Evolutionary conservation across 345 rosid genomes (phyloP).

Genomic region (Cardamine chenopodiifolia): DNA sequence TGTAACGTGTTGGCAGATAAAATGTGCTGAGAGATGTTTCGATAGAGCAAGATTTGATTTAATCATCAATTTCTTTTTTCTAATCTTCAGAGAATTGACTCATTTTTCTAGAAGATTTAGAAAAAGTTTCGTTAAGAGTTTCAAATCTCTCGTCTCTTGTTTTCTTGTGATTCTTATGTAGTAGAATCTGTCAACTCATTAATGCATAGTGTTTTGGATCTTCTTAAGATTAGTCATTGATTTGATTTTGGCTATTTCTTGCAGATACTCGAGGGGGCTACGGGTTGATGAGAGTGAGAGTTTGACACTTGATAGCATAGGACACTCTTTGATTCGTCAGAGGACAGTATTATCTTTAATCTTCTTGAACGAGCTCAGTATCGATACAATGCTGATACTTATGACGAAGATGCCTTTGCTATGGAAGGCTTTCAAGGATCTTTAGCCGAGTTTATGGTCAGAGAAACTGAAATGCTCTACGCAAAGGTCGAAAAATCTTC

Average conservation of each 20-base stretch:
- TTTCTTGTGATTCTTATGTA: not conserved
- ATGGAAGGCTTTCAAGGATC: conserved; percentile 68
- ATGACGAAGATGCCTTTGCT: conserved; percentile 54
- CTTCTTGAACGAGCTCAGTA: conserved; percentile 69
- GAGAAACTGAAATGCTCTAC: conserved; percentile 70
- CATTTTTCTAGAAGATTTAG: not conserved
- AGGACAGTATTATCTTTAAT: conserved; percentile 70
- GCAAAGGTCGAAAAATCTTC: conserved; percentile 48
- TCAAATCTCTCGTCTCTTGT: not conserved
- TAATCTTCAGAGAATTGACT: not conserved
- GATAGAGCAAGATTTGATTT: not conserved
- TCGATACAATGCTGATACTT: conserved; percentile 62
- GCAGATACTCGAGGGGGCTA: conserved; percentile 38
- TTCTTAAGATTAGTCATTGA: not conserved
- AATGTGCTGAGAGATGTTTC: not conserved
- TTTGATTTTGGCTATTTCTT: conserved; percentile 21
- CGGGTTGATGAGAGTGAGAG: conserved; percentile 60
- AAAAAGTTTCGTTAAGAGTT: not conserved
- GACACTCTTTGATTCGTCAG: conserved; percentile 60
- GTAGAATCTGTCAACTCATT: not conserved
- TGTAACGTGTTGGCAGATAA: conserved; percentile 22
- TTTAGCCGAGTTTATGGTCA: conserved; percentile 63
- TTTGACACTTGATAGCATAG: conserved; percentile 63
- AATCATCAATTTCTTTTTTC: not conserved
- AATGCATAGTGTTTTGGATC: not conserved